Evolutionary conservation across 768 basidiomycete species (phyloP).

Genomic region (Tulasnella sp.): DNA sequence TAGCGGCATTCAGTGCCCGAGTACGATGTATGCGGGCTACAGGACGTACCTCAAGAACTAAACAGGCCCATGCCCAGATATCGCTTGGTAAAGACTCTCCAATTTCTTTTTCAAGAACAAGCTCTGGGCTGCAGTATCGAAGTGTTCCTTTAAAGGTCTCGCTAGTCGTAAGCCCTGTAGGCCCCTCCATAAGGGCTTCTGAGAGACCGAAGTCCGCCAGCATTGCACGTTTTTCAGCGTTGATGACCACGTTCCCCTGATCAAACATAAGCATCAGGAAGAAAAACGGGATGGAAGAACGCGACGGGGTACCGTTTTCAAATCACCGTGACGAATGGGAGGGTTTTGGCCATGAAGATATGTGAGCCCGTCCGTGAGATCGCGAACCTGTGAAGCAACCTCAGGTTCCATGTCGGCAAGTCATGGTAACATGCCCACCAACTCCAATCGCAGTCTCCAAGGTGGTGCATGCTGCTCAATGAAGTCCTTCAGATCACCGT

Average conservation of each 20-base stretch:
- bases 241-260: conserved; percentile 18
- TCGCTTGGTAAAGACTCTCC: background rate
- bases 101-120: background rate
- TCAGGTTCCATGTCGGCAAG: no score
- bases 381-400: background rate
- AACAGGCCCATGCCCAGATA: conserved; percentile 25
- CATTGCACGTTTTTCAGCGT: background rate
- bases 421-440: background rate
- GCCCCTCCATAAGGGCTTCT: background rate
- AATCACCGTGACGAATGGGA: conserved; percentile 7
- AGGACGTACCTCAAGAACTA: conserved; percentile 2
- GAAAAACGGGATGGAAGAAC: background rate
- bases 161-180: conserved; percentile 11
- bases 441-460: background rate
- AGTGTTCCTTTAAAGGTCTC: conserved; percentile 15
- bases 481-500: background rate
- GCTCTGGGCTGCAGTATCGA: conserved; percentile 20
- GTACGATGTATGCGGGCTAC: background rate
- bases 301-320: background rate
- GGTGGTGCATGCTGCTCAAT: background rate
- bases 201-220: conserved; percentile 22
- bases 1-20: background rate
- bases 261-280: background rate
- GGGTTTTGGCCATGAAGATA: conserved; percentile 9
- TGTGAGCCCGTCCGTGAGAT: background rate